Evolutionary conservation across 768 basidiomycete species (phyloP).

Genomic region (Lentinula sp.): DNA sequence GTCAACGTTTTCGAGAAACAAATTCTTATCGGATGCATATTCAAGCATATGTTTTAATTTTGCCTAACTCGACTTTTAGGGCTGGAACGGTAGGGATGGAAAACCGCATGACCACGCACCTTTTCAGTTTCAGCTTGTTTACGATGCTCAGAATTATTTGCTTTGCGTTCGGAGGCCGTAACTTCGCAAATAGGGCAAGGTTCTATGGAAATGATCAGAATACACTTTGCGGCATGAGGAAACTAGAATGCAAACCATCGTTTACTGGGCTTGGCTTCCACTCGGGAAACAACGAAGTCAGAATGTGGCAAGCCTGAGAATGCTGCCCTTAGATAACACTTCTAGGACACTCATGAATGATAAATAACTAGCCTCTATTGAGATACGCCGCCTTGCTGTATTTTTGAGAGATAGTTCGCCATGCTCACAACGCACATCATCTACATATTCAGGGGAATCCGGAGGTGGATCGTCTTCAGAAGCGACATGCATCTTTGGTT

Average conservation of each 20-base stretch:
- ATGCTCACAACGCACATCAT: conserved; percentile 71
- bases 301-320: conserved; percentile 47
- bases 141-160: conserved; percentile 56
- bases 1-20: conserved; percentile 37
- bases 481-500: conserved; percentile 71
- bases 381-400: conserved; percentile 56
- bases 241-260: background rate
- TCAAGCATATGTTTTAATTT: conserved; percentile 60
- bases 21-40: conserved; percentile 37
- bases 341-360: background rate
- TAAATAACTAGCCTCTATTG: conserved; percentile 39
- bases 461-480: conserved; percentile 62
- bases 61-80: conserved; percentile 34
- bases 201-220: conserved; percentile 20
- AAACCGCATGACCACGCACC: conserved; percentile 29
- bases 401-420: conserved; percentile 49
- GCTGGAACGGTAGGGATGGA: conserved; percentile 7
- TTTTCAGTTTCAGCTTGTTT: conserved; percentile 75
- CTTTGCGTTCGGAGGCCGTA: conserved; percentile 45
- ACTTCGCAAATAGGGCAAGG: conserved; percentile 62
- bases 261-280: conserved; percentile 55
- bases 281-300: conserved; percentile 53
- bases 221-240: background rate
- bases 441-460: conserved; percentile 45
- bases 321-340: background rate